Percentiles rank a stretch among this genome's conserved stretches.
Evolutionary conservation across 192 early-diverging fungal species (phyloP).

Genomic region (Powellomyces hirtus): DNA sequence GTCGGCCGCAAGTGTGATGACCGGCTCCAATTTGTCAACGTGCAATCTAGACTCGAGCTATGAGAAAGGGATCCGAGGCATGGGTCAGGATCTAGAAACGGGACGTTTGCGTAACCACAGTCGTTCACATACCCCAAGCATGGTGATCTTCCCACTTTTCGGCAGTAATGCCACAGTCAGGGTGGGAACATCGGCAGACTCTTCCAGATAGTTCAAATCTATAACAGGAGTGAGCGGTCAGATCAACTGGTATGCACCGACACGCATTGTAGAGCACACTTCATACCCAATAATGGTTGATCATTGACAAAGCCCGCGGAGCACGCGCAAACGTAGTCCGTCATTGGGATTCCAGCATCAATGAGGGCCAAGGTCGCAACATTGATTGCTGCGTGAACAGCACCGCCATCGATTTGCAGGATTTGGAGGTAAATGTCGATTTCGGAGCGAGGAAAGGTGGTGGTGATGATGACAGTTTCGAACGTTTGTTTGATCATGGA

Average conservation of each 20-base stretch:
- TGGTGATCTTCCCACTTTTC: conserved; percentile 75
- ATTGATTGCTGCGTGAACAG: conserved; percentile 69
- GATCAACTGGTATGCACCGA: not conserved
- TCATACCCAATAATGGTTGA: conserved; percentile 63
- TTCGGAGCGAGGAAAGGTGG: conserved; percentile 80
- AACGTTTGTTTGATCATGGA: conserved; percentile 86
- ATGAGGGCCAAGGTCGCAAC: conserved; percentile 57
- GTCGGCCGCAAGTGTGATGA: conserved; percentile 62
- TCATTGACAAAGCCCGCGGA: conserved; percentile 79
- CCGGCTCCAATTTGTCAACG: conserved; percentile 69
- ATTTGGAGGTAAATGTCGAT: conserved; percentile 92
- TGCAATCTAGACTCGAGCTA: conserved; percentile 88
- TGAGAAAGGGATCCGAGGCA: not conserved
- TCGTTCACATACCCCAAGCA: conserved; percentile 59
- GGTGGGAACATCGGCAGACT: conserved; percentile 80
- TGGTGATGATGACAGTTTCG: conserved; percentile 78
- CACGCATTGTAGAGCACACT: not conserved
- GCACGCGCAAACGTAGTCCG: conserved; percentile 71
- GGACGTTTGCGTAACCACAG: not conserved
- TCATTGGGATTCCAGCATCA: conserved; percentile 86
- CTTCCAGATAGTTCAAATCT: conserved; percentile 89
- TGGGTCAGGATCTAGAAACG: not conserved
- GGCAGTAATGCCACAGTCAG: conserved; percentile 85
- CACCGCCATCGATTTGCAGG: conserved; percentile 88
- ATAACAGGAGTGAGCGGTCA: not conserved